Evolutionary conservation across 768 basidiomycete genomes (phyloP).

Genomic region (Xerocomellus dryophilus): DNA sequence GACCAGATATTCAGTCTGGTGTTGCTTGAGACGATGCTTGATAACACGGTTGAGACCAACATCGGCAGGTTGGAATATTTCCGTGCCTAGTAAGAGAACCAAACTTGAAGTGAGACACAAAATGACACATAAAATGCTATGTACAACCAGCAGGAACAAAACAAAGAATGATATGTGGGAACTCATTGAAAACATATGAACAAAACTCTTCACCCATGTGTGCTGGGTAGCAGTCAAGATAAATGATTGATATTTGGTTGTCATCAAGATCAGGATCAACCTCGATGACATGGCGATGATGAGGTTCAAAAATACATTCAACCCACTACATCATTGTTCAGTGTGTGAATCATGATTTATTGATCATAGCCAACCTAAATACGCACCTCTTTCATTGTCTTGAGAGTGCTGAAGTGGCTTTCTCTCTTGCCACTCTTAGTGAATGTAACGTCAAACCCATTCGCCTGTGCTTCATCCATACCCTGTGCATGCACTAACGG

Average conservation of each 20-base stretch:
- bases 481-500: conserved; percentile 8
- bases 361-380: no score
- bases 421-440: conserved; percentile 16
- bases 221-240: conserved; percentile 30
- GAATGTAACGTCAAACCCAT: conserved; percentile 23
- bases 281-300: conserved; percentile 7
- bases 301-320: conserved; percentile 14
- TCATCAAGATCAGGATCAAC: conserved; percentile 5
- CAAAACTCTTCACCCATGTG: conserved; percentile 25
- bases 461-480: conserved; percentile 7
- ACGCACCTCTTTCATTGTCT: no score
- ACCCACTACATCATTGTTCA: conserved; percentile 18
- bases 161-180: background rate
- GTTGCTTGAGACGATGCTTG: no score
- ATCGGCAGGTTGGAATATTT: no score
- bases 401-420: conserved; percentile 25
- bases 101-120: no score
- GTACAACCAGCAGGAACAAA: no score
- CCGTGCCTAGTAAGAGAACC: no score
- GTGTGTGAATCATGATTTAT: no score
- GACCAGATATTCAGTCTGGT: no score
- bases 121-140: no score
- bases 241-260: conserved; percentile 21
- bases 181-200: conserved; percentile 3
- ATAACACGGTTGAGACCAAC: no score